These are phyloP conservation scores for Fusarium sp. DNA, from an alignment of 2,329 filamentous ascomycete genomes.

Conservation along the genomic window DNA sequence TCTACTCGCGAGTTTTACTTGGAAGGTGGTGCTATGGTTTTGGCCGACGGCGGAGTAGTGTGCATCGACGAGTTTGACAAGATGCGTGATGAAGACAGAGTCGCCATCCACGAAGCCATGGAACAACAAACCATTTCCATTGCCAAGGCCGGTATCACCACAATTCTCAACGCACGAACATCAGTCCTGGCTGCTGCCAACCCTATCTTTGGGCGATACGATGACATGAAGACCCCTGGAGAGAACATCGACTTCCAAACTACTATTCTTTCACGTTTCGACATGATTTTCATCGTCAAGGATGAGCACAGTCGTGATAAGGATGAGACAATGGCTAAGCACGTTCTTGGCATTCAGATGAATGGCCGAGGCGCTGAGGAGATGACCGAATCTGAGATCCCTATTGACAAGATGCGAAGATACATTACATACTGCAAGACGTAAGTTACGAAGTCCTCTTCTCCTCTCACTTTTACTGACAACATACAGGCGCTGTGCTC, in stretches of 20 bases:
- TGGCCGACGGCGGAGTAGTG: constrained; percentile 95
- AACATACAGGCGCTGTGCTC: constrained; percentile 79
- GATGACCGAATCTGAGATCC: constrained; percentile 84
- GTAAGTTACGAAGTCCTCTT: constrained; percentile 62
- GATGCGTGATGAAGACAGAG: constrained; percentile 97
- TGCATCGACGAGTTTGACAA: constrained; percentile 99
- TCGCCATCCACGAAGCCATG: constrained; percentile 99
- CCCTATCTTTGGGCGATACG: constrained; percentile 96
- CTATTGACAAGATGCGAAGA: constrained; percentile 95
- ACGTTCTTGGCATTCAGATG: constrained; percentile 99
- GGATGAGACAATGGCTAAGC: constrained; percentile 92
- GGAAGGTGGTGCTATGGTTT: constrained; percentile 97
- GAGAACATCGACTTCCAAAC: constrained; percentile 99
- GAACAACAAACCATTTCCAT: constrained; percentile 99
- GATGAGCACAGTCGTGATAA: constrained; percentile 91
- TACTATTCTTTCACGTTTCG: constrained; percentile 96
- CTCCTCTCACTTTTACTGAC: constrained; percentile 44
- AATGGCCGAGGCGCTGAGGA: constrained; percentile 85
- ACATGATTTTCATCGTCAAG: constrained; percentile 99
- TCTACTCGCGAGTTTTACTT: constrained; percentile 96
- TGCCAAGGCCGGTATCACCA: constrained; percentile 97
- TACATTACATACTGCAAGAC: constrained; percentile 98
- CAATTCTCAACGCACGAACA: constrained; percentile 94
- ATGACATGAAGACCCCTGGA: constrained; percentile 96
- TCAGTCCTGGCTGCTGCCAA: constrained; percentile 96